These are phyloP conservation scores for Phenoliferia sp. DNA, from an alignment of 1,284 basidiomycete species.

Conservation along the genomic window DNA sequence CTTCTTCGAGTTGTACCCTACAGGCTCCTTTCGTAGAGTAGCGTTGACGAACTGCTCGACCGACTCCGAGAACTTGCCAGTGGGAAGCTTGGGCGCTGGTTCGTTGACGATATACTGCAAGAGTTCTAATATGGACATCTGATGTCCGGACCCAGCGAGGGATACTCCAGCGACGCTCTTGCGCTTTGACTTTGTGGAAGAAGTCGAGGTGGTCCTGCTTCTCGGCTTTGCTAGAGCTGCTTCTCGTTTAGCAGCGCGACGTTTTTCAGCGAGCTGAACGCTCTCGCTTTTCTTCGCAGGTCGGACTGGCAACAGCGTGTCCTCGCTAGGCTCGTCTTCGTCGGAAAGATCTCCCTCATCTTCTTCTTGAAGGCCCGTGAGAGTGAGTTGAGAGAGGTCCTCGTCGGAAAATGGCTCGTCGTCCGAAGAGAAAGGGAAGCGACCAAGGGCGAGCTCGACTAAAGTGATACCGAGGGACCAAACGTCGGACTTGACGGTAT, in stretches of 20 bases:
- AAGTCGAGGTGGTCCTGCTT: not conserved
- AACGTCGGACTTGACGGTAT: slow-evolving; percentile 95
- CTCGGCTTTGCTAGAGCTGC: slow-evolving; percentile 1
- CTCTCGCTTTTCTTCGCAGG: slow-evolving; percentile 28
- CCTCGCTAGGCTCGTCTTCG: slow-evolving; percentile 23
- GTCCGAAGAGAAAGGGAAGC: slow-evolving; percentile 71
- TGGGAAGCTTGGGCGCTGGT: slow-evolving; percentile 74
- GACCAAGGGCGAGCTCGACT: slow-evolving; percentile 88
- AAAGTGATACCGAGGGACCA: slow-evolving; percentile 95
- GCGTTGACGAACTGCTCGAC: slow-evolving; percentile 49
- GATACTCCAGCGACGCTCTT: slow-evolving; percentile 65
- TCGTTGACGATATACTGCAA: slow-evolving; percentile 98
- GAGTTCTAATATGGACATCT: slow-evolving; percentile 94
- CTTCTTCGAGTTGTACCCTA: slow-evolving; percentile 42
- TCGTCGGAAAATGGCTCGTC: slow-evolving; percentile 50
- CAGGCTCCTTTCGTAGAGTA: slow-evolving; percentile 79
- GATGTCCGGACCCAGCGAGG: slow-evolving; percentile 82
- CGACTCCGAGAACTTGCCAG: slow-evolving; percentile 40
- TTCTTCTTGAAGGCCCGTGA: slow-evolving; percentile 49
- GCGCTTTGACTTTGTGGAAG: slow-evolving; percentile 25
- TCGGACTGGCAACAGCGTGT: slow-evolving; percentile 33
- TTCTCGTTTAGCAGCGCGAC: slow-evolving; percentile 19
- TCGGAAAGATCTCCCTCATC: slow-evolving; percentile 25
- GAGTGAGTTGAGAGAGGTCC: slow-evolving; percentile 37
- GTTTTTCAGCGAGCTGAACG: slow-evolving; percentile 27